A percentile compares a stretch with the other conserved stretches of the same genome.
These are phyloP conservation scores for Vitis hybrid DNA, from an alignment of 177 flowering plant genomes.

Conservation along the genomic window DNA sequence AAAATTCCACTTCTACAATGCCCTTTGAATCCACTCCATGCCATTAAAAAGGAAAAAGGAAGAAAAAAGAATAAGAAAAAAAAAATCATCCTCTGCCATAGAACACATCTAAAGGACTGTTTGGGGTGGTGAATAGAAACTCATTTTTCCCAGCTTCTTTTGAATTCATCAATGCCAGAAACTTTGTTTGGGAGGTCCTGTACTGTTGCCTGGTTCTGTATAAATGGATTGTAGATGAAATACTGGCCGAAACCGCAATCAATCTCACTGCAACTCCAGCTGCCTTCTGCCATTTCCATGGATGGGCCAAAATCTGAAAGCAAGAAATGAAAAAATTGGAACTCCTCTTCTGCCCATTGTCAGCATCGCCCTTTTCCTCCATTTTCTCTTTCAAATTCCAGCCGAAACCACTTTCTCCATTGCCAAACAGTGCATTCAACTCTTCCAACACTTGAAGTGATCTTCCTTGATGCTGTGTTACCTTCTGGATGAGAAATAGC, in stretches of 20 bases:
- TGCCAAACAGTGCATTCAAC: slow-evolving; percentile 14
- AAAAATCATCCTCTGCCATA: neutral
- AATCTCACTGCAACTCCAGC: slow-evolving; percentile 14
- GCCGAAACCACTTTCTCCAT: neutral
- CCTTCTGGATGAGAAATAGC: slow-evolving; percentile 11
- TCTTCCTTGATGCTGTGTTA: slow-evolving; percentile 15
- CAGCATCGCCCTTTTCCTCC: neutral
- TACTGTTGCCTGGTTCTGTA: neutral
- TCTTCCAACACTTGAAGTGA: slow-evolving; percentile 15
- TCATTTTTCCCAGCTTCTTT: neutral
- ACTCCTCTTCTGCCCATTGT: slow-evolving; percentile 1
- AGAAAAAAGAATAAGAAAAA: neutral
- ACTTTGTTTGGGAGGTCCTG: slow-evolving; percentile 1
- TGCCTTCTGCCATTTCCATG: slow-evolving; percentile 15
- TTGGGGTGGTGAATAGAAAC: neutral
- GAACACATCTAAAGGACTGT: slow-evolving; percentile 14
- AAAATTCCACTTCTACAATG: no score
- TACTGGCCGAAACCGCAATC: slow-evolving; percentile 6
- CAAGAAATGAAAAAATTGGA: neutral
- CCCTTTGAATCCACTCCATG: no score
- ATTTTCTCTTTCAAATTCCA: neutral
- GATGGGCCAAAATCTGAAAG: neutral
- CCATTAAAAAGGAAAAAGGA: no score
- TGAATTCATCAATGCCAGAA: neutral
- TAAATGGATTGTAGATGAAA: slow-evolving; percentile 10